Evolutionary conservation across 352 stramenopile genomes (phyloP).

Genomic region (Globisporangium spiculum): DNA sequence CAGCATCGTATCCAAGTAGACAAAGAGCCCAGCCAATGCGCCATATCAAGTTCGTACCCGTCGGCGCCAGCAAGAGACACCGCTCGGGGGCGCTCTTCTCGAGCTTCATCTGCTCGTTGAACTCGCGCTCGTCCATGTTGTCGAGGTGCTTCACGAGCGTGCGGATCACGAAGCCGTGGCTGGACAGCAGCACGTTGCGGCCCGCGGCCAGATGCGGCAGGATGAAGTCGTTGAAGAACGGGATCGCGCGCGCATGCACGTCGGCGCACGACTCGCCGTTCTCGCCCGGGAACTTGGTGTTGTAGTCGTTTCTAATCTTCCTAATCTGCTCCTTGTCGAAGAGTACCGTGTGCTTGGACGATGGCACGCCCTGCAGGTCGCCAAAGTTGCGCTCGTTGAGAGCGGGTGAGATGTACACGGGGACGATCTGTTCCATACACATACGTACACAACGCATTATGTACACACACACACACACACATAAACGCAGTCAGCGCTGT

Average conservation of each 20-base stretch:
- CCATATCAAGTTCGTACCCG: constrained; percentile 33
- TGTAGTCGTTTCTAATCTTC: constrained; percentile 80
- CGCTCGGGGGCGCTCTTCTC: constrained; percentile 76
- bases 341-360: constrained; percentile 62
- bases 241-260: constrained; percentile 71
- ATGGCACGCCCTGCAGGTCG: constrained; percentile 77
- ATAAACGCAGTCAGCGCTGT: background rate
- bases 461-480: too few species aligned
- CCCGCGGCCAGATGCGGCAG: constrained; percentile 66
- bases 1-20: background rate
- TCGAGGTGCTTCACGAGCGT: constrained; percentile 85
- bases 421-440: constrained; percentile 46
- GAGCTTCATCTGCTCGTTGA: constrained; percentile 81
- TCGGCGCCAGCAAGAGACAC: constrained; percentile 71
- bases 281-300: constrained; percentile 69
- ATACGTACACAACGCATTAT: background rate
- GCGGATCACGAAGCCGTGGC: constrained; percentile 81
- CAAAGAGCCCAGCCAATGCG: background rate
- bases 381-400: constrained; percentile 86
- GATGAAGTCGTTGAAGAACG: constrained; percentile 79
- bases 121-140: constrained; percentile 69
- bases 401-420: constrained; percentile 74
- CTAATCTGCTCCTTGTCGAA: constrained; percentile 74
- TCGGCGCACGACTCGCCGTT: constrained; percentile 84
- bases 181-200: constrained; percentile 77